phyloP scores from a whole-genome alignment of 2,329 filamentous ascomycete genomes.

The Thielaviopsis cerberus region DNA sequence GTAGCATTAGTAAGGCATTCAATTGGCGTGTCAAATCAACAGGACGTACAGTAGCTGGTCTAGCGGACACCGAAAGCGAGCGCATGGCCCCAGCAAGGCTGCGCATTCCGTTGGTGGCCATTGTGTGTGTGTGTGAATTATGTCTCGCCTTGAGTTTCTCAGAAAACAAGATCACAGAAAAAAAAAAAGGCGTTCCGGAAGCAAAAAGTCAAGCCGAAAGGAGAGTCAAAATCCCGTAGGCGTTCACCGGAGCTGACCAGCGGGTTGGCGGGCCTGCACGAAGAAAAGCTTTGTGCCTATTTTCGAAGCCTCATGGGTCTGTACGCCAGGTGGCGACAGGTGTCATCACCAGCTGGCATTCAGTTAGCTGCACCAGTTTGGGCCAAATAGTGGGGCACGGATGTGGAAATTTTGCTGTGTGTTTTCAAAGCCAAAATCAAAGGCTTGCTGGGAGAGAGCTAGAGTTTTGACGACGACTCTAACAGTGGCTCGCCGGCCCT shows the following conservation, averaged over 20 bases:
- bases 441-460: neutral
- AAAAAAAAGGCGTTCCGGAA: neutral
- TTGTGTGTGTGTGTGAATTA: constrained; percentile 8
- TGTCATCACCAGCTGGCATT: neutral
- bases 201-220: neutral
- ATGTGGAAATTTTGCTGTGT: neutral
- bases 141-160: neutral
- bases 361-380: neutral
- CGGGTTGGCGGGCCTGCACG: neutral
- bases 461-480: neutral
- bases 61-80: constrained; percentile 18
- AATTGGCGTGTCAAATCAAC: neutral
- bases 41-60: neutral
- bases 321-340: neutral
- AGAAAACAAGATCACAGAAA: neutral
- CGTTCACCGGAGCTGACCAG: neutral
- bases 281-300: neutral
- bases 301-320: neutral
- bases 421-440: neutral
- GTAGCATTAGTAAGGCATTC: neutral
- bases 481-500: too few species aligned
- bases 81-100: constrained; percentile 35
- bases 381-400: neutral
- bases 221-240: neutral
- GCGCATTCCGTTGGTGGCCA: constrained; percentile 31